Evolutionary conservation across 371 early-diverging fungal species (phyloP), one percentile per base, ranked within the genome.

Genomic region (Batkoa obscura): DNA sequence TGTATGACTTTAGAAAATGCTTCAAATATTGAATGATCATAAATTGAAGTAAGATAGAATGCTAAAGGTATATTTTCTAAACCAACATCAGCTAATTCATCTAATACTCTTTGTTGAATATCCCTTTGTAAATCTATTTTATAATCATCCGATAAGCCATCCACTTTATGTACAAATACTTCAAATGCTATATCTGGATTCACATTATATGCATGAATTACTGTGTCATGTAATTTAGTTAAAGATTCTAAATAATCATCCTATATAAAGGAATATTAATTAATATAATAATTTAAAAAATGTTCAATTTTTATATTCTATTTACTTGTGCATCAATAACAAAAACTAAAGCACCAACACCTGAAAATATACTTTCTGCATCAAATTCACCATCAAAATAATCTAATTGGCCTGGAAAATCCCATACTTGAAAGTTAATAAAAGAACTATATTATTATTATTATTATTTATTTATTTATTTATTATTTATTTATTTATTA

Each of bases 121-220:
- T 93, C 94, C 23, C 88, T 73, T 66, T 87, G 88, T 41, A 85
- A 90, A 63, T 95, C 94, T 67, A 88, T 81, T 66, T 88, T 89
- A 69, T 83, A 82, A 56, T 95, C 96, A 58, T 94, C 94, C 0
- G 86, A 84, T 55, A 95, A 68, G 17, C 92, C 93, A 64, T 95
- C 96, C 12, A 94, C 89, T 70, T 95, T 95, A 70, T 95, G 92
- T 52, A 95, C 81, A 59, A 95, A 81, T 2, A 95, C 84, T 64
- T 94, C 92, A 68, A 88, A 90, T 0, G 80, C 77, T 12, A 95
- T 82, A 58, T 75, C 74, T 48, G 78, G 79, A 64, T 94, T 95
- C 45, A 81, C 79, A 36, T 76, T 64, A 60, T 83, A 78, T 0
- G 91, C 92, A 10, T 70, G 72, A 0, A 79, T 78, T 6, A 95